These are phyloP conservation scores for Eutrema yunnanense DNA, from an alignment of 345 rosid species.

Conservation along the genomic window DNA sequence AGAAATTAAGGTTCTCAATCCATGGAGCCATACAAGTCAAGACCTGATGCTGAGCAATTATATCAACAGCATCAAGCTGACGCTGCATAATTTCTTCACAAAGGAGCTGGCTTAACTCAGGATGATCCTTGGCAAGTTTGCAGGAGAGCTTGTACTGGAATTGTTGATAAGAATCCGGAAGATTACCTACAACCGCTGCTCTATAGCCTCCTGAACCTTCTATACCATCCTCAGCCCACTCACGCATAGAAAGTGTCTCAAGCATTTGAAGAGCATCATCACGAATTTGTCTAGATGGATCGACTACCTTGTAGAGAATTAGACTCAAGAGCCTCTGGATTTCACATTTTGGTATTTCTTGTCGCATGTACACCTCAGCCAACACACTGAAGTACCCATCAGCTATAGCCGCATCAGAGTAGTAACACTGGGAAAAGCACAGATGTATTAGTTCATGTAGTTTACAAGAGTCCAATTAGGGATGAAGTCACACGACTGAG, in stretches of 20 bases:
- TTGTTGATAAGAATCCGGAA: constrained; percentile 98
- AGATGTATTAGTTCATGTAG: constrained; percentile 19
- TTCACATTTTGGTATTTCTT: constrained; percentile 96
- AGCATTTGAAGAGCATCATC: constrained; percentile 99
- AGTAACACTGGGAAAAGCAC: constrained; percentile 70
- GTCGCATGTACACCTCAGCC: constrained; percentile 99
- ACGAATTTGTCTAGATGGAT: constrained; percentile 95
- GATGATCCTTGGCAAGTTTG: constrained; percentile 97
- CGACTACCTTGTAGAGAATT: constrained; percentile 96
- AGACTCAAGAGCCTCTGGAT: constrained; percentile 92
- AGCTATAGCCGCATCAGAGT: constrained; percentile 90
- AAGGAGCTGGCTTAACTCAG: constrained; percentile 90
- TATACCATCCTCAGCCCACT: constrained; percentile 94
- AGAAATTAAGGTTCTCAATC: constrained; percentile 97
- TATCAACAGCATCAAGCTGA: constrained; percentile 98
- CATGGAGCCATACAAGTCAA: constrained; percentile 99
- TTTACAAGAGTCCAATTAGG: neutral
- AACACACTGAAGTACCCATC: constrained; percentile 97
- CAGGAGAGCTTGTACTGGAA: constrained; percentile 95
- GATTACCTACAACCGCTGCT: constrained; percentile 98
- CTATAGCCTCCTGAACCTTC: constrained; percentile 93
- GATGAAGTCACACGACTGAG: neutral
- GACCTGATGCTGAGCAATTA: constrained; percentile 99
- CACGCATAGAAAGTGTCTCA: constrained; percentile 95
- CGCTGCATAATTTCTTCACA: constrained; percentile 99